These are phyloP conservation scores for Fusarium nematophilum DNA, from an alignment of 2,329 filamentous ascomycete genomes.

Conservation along the genomic window DNA sequence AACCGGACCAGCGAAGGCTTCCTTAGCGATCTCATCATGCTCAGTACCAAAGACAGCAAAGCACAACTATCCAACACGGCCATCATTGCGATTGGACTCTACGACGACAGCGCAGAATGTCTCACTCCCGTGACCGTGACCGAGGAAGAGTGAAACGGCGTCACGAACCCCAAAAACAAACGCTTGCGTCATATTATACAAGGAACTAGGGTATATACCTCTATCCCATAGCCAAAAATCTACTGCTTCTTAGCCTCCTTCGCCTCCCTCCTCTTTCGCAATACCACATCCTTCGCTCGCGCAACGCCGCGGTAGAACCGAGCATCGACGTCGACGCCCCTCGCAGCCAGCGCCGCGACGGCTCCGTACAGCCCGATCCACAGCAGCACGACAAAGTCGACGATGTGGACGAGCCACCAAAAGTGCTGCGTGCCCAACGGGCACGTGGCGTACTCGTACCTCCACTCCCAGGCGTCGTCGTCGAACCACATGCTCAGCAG, in stretches of 20 bases:
- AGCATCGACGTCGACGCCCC: conserved; percentile 52
- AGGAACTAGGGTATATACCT: conserved; percentile 12
- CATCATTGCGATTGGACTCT: conserved; percentile 21
- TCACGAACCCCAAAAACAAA: conserved; percentile 21
- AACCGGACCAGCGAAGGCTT: not conserved
- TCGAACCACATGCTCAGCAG: conserved; percentile 93
- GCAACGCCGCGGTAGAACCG: conserved; percentile 34
- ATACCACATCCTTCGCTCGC: conserved; percentile 24
- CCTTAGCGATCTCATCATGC: not conserved
- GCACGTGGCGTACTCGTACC: conserved; percentile 83
- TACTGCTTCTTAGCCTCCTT: conserved; percentile 35
- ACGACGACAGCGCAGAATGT: conserved; percentile 7
- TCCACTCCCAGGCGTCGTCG: conserved; percentile 77
- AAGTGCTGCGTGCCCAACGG: conserved; percentile 86
- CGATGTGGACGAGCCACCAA: conserved; percentile 91
- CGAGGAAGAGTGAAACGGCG: not conserved
- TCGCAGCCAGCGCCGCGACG: conserved; percentile 40
- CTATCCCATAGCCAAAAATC: conserved; percentile 35
- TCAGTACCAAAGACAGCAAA: not conserved
- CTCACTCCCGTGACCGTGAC: conserved; percentile 10
- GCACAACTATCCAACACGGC: not conserved
- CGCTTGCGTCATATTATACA: conserved; percentile 31
- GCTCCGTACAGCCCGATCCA: conserved; percentile 43
- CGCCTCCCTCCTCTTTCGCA: conserved; percentile 1
- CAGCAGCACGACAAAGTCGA: conserved; percentile 66